Evolutionary conservation across 176 grass and related monocot species (phyloP).

Genomic region (Musa schizocarpa): DNA sequence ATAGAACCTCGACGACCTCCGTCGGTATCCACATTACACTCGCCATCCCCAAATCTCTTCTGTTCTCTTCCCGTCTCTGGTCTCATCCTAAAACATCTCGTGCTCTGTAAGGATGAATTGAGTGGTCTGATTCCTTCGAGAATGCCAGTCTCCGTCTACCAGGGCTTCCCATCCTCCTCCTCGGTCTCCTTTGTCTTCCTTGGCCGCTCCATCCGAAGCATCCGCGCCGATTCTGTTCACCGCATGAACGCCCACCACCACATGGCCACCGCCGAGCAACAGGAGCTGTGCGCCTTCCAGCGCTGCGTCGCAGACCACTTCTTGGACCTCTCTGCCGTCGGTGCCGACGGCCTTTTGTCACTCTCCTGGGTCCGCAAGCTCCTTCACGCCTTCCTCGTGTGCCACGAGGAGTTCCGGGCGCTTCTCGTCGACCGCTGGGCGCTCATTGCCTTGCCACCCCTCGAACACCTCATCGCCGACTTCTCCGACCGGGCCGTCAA

Average conservation of each 20-base stretch:
- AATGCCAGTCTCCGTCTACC: conserved; percentile 74
- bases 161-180: conserved; percentile 39
- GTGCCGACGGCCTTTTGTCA: conserved; percentile 31
- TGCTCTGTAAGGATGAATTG: background rate
- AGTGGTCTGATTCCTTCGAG: background rate
- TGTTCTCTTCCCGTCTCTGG: background rate
- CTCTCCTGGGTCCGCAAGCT: conserved; percentile 64
- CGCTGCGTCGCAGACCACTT: conserved; percentile 38
- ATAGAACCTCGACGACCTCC: background rate
- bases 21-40: background rate
- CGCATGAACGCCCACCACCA: conserved; percentile 22
- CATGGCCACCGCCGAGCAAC: conserved; percentile 13
- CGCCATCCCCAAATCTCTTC: background rate
- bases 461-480: conserved; percentile 38
- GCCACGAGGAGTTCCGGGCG: conserved; percentile 56
- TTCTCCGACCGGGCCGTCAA: conserved; percentile 68
- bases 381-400: conserved; percentile 53
- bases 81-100: background rate
- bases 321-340: conserved; percentile 24
- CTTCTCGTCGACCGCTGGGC: conserved; percentile 31
- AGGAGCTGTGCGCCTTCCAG: conserved; percentile 54
- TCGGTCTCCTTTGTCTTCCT: conserved; percentile 26
- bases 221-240: conserved; percentile 44
- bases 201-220: conserved; percentile 48
- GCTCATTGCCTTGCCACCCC: conserved; percentile 9